Base-by-base conservation (phyloP, 2,329 filamentous ascomycete species). In the Madurella fahalii region DNA sequence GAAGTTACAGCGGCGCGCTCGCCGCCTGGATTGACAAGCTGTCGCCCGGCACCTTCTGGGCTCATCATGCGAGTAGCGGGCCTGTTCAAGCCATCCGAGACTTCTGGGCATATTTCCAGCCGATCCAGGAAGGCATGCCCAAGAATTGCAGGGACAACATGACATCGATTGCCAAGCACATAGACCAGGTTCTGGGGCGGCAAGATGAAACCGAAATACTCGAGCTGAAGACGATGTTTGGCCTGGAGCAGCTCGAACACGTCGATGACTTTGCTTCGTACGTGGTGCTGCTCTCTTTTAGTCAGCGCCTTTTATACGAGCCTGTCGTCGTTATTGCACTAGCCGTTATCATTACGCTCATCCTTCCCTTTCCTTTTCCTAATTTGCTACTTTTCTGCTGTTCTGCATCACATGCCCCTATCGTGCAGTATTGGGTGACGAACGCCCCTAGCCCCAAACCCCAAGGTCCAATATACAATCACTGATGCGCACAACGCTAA, bases 91-190 rank as follows among this genome's bases (percentile, higher is more conserved):
- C 77, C 1, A 74, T 83, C 34, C 73, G 75, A 20, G 72, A 84
- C 65, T 83, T 77, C 62, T 84, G 79, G 79, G 71, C 77, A 64
- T 84, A 84, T 61, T 84, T 82, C 62, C 61, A 71, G 4, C 80
- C 80, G 0, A 72, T 83, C n/a, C 76, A 80, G 62, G 62, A 78
- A 32, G 81, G 79, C 8, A 83, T 84, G 78, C 74, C 81, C 5
- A 65, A 72, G 60, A 84, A 84, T 65, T 84, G 81, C 68, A 81
- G 76, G 63, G 69, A 63, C 2, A 80, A 83, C 62, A 67, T 82
- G 31, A 65, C 71, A 1, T 69, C 72, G 3, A 78, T 84, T 16
- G 71, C 82, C 39, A 72, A 79, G 9, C 69, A 84, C 59, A 71
- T 84, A n/a, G 81, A 85, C 63, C 69, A 66, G 50, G 71, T 77